Conservation (phyloP, 2,329 filamentous ascomycete species). For the Verticillium dahliae region DNA sequence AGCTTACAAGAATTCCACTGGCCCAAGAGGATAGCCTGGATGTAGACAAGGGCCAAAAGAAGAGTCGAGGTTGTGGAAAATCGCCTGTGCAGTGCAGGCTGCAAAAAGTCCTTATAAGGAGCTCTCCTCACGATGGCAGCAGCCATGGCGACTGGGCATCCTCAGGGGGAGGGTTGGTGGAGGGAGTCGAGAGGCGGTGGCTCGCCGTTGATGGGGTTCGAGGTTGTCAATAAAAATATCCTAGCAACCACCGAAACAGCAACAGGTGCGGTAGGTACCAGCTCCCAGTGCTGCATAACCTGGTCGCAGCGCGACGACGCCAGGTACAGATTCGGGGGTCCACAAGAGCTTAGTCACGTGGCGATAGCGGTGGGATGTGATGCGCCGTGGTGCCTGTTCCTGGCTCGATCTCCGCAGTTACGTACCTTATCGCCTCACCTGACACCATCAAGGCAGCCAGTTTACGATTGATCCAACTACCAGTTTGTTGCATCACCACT, state of each 20-base stretch:
- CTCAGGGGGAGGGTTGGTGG: slow-evolving; percentile 15
- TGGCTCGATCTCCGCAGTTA: slow-evolving; percentile 1
- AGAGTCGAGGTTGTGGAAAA: slow-evolving; percentile 73
- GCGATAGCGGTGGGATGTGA: not conserved
- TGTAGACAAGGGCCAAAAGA: slow-evolving; percentile 65
- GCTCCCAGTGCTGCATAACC: not conserved
- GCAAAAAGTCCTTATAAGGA: slow-evolving; percentile 83
- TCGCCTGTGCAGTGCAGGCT: slow-evolving; percentile 77
- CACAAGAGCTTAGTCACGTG: not conserved
- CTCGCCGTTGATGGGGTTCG: not conserved
- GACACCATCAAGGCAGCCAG: not conserved
- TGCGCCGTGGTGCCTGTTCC: not conserved
- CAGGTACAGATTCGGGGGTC: not conserved
- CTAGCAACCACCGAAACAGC: not conserved
- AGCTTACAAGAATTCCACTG: slow-evolving; percentile 62
- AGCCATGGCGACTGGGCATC: slow-evolving; percentile 45
- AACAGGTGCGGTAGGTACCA: not conserved
- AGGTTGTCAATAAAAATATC: not conserved
- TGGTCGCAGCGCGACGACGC: not conserved
- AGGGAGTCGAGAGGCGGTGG: not conserved
- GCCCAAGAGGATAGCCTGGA: slow-evolving; percentile 64
- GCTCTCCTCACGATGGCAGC: slow-evolving; percentile 46
- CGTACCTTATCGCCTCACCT: not conserved
- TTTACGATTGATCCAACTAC: not conserved
- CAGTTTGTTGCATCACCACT: not conserved